Conservation (phyloP, 441 rosid species). For the Lepidium campestre region DNA sequence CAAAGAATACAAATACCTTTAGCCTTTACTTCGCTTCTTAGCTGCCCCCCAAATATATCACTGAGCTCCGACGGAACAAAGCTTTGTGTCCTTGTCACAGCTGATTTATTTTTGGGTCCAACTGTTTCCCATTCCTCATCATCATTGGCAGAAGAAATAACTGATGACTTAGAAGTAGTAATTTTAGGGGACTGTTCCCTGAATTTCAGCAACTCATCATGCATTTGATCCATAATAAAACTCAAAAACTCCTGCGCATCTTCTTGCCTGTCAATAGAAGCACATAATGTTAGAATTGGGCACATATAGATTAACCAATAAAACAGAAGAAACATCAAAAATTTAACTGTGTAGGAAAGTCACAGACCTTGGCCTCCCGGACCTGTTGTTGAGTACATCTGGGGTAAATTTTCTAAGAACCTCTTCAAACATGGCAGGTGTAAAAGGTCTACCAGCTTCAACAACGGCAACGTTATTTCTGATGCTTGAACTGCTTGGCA, state of each 20-base stretch:
- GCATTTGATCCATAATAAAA: constrained; percentile 90
- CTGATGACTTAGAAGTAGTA: constrained; percentile 39
- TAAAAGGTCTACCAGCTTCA: constrained; percentile 73
- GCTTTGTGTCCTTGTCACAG: constrained; percentile 89
- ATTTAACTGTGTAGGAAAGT: background rate
- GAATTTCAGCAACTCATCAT: constrained; percentile 74
- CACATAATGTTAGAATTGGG: background rate
- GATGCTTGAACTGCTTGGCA: constrained; percentile 39
- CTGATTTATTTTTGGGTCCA: constrained; percentile 93
- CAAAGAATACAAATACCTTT: constrained; percentile 41
- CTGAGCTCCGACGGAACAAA: constrained; percentile 71
- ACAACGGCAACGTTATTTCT: constrained; percentile 43
- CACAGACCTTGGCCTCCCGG: constrained; percentile 84
- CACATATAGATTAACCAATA: background rate
- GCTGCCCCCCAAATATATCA: constrained; percentile 83
- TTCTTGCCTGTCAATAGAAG: constrained; percentile 68
- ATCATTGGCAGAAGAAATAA: constrained; percentile 50
- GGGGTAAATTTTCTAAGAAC: constrained; percentile 80
- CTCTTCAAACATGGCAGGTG: constrained; percentile 83
- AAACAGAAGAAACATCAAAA: background rate
- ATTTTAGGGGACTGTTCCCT: constrained; percentile 39
- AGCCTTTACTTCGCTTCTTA: constrained; percentile 83
- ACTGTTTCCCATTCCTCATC: constrained; percentile 99
- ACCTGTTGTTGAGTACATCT: constrained; percentile 68
- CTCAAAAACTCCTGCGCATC: constrained; percentile 97